Conservation (phyloP, 2,329 filamentous ascomycete species). For the Calonectria naviculata region DNA sequence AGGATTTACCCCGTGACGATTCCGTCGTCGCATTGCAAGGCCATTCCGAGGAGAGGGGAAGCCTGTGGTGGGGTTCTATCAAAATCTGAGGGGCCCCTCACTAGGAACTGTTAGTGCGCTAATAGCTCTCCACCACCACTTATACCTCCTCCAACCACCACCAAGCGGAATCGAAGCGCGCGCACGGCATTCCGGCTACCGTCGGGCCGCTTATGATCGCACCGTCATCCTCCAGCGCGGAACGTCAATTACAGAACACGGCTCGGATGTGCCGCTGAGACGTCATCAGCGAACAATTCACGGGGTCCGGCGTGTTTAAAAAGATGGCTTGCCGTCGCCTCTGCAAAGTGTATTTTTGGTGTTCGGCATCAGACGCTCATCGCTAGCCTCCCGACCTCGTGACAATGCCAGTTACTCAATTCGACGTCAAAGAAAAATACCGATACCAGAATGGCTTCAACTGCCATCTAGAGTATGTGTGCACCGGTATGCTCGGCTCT, state of each 20-base stretch:
- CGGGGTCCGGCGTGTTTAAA: conserved; percentile 35
- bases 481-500: too few species aligned
- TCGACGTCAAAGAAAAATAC: conserved; percentile 68
- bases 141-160: conserved; percentile 3
- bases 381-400: neutral
- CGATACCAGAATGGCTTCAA: conserved; percentile 83
- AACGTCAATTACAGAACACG: conserved; percentile 30
- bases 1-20: neutral
- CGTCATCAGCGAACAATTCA: conserved; percentile 35
- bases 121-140: conserved; percentile 5
- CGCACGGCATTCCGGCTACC: conserved; percentile 39
- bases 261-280: conserved; percentile 32
- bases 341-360: neutral
- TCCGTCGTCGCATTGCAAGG: neutral
- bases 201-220: conserved; percentile 38
- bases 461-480: conserved; percentile 77
- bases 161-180: conserved; percentile 37
- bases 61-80: conserved; percentile 1
- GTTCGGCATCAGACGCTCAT: conserved; percentile 13
- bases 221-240: conserved; percentile 32
- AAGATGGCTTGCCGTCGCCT: conserved; percentile 29
- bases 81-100: neutral
- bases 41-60: conserved; percentile 6
- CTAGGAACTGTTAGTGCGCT: conserved; percentile 10
- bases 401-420: conserved; percentile 63